These are phyloP conservation scores for Crithidia fasciculata DNA, from an alignment of 208 protist genomes.

Conservation along the genomic window DNA sequence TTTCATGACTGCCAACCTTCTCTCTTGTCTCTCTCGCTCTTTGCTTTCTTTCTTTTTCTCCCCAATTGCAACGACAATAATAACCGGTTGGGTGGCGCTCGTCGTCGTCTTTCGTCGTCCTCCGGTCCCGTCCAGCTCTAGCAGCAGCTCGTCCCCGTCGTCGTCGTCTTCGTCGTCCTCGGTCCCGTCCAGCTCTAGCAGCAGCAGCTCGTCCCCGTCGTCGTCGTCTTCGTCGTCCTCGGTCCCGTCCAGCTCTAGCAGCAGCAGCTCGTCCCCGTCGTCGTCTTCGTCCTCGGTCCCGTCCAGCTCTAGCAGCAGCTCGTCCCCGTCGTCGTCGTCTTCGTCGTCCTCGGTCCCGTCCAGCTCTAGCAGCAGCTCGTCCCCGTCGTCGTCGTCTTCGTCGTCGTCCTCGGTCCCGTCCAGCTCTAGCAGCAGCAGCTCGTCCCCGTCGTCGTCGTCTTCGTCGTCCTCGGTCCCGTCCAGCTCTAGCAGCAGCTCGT, in stretches of 20 bases:
- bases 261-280: no score
- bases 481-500: not conserved
- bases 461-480: not conserved
- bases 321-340: not conserved
- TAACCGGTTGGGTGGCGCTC: no score
- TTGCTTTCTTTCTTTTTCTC: no score
- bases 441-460: not conserved
- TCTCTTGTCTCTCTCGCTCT: no score
- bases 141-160: not conserved
- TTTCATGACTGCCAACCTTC: no score
- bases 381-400: slow-evolving; percentile 5
- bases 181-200: not conserved
- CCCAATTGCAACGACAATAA: no score
- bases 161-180: not conserved
- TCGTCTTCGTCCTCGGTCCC: no score
- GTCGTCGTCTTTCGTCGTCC: no score
- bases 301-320: not conserved
- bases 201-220: no score
- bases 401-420: not conserved
- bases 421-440: not conserved
- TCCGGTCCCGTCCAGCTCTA: not conserved
- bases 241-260: no score
- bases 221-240: no score
- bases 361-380: slow-evolving; percentile 5
- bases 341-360: not conserved